Base-by-base conservation (phyloP, 2,329 filamentous ascomycete species). In the Fusarium illudens region DNA sequence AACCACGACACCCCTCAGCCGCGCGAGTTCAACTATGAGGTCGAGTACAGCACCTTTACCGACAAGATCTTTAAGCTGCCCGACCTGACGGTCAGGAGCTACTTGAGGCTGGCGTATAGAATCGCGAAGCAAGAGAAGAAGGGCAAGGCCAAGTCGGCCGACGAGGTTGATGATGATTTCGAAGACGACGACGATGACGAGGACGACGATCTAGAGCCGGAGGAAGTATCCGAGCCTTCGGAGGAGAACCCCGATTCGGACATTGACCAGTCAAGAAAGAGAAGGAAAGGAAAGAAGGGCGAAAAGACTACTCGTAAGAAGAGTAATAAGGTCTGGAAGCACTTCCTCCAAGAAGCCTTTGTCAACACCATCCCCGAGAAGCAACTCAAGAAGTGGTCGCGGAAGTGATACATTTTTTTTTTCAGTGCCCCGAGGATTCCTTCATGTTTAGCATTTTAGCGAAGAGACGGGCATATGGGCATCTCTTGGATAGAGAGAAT, bases 1-100 rank as follows among this genome's bases (percentile, higher is more conserved):
- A 81, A 83, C 61, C 77, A 81, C 48, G 79, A 81, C 22, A 82
- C 84, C 65, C 87, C 89, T 2, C 80, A 87, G 68, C 87, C 90
- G 4, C 86, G 83, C 42, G 80, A 87, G 32, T 93, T 97, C 77
- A 76, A 83, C 15, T 98, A 88, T 75, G 86, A 97, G 75, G 83
- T 97, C 50, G 93, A 97, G 77, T 99, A 99, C 77, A 89, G 90
- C 76, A 98, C 94, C 0, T 90, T 88, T 58, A 86, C 89, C 20
- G 94, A 98, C 76, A 80, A 88, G 60, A 78, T 90, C 1, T 97
- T 94, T 76, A 86, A 87, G 64, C 79, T 97, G 71, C 84, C 87
- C 42, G 95, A 98, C 78, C 81, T 99, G 77, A 98, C 95, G 0
- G 92, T 97, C 54, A 85, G 87, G 65, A 96, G 89, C 76, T 92